Percentiles rank a stretch among this genome's conserved stretches.
Evolutionary conservation across 768 basidiomycete genomes (phyloP).

Genomic region (Tricholoma hemisulphureum): DNA sequence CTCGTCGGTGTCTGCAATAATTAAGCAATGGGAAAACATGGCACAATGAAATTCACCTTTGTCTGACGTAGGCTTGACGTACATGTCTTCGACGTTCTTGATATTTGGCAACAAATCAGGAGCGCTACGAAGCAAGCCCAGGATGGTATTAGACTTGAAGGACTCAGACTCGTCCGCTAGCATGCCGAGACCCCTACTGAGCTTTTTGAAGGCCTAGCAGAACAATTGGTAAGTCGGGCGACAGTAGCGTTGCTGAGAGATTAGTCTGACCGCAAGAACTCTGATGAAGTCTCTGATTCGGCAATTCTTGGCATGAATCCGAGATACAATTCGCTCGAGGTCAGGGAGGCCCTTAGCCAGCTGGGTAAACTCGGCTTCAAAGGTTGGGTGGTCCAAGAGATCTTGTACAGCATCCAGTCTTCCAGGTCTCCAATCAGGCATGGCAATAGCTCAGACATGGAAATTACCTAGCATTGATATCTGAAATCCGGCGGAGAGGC

Average conservation of each 20-base stretch:
- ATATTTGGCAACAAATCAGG: constrained; percentile 77
- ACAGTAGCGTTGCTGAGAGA: not conserved
- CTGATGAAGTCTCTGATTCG: constrained; percentile 85
- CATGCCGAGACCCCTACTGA: constrained; percentile 63
- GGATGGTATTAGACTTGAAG: constrained; percentile 77
- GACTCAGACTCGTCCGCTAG: constrained; percentile 64
- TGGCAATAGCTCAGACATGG: not conserved
- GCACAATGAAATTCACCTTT: constrained; percentile 47
- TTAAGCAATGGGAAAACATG: not conserved
- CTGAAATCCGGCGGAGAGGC: constrained; percentile 76
- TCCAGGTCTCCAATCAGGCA: not conserved
- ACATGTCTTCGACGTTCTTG: constrained; percentile 73
- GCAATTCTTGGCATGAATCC: constrained; percentile 91
- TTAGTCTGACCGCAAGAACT: constrained; percentile 61
- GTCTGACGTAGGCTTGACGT: constrained; percentile 49
- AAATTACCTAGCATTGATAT: constrained; percentile 82
- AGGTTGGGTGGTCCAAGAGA: constrained; percentile 75
- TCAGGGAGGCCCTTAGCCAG: constrained; percentile 85
- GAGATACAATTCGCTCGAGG: constrained; percentile 89
- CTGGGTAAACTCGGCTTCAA: constrained; percentile 71
- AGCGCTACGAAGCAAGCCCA: constrained; percentile 71
- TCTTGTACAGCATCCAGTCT: constrained; percentile 96
- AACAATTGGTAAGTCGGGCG: not conserved
- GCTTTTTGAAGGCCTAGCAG: constrained; percentile 66
- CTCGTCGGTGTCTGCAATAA: constrained; percentile 54